phyloP scores from a whole-genome alignment of 495 filamentous ascomycete species.

The Letharia lupina region DNA sequence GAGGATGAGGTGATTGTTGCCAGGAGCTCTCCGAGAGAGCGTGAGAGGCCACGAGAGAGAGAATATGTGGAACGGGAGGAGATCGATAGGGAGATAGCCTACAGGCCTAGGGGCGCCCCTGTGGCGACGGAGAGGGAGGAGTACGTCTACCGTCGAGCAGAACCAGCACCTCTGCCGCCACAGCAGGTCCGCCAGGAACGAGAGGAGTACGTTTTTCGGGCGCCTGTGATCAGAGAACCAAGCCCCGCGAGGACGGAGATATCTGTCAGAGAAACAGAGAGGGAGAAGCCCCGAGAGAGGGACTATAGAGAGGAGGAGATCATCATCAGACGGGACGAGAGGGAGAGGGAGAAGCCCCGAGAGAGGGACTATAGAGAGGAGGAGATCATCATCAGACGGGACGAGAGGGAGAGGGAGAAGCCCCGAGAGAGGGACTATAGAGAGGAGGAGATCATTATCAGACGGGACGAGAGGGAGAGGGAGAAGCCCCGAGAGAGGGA shows the following conservation, averaged over 20 bases:
- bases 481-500: conserved; percentile 16
- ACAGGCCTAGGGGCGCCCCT: conserved; percentile 19
- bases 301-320: conserved; percentile 23
- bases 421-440: conserved; percentile 21
- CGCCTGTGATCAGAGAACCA: conserved; percentile 16
- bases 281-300: conserved; percentile 13
- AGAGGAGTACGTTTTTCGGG: conserved; percentile 26
- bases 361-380: conserved; percentile 22
- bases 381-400: conserved; percentile 3
- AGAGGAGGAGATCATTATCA: conserved; percentile 29
- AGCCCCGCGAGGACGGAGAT: conserved; percentile 28
- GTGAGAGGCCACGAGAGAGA: conserved; percentile 18
- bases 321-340: conserved; percentile 1
- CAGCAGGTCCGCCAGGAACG: conserved; percentile 19
- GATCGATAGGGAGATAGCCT: conserved; percentile 20
- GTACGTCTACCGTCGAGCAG: conserved; percentile 22
- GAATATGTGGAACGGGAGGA: conserved; percentile 25
- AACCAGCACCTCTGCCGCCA: conserved; percentile 12
- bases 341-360: conserved; percentile 15
- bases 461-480: conserved; percentile 23
- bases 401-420: conserved; percentile 19
- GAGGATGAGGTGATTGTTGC: conserved; percentile 22
- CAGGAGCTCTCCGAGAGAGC: conserved; percentile 5
- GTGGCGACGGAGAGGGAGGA: conserved; percentile 23
- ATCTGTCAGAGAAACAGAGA: conserved; percentile 24